Conservation (phyloP, 2,329 filamentous ascomycete species). For the Cladosporium sp. region DNA sequence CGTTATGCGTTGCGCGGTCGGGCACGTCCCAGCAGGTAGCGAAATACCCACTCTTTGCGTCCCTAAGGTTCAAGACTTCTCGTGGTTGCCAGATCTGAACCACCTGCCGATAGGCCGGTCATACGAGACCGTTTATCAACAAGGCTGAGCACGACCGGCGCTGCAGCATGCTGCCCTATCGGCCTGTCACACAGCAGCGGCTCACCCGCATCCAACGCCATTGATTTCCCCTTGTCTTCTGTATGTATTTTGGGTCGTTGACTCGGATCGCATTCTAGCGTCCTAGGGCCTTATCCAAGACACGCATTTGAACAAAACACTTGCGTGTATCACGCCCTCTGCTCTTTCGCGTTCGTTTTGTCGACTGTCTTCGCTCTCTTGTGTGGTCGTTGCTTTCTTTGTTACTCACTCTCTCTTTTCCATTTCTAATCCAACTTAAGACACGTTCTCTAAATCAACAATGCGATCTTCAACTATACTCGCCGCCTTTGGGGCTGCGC, state of each 20-base stretch:
- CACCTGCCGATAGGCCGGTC: not conserved
- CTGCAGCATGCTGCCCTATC: not conserved
- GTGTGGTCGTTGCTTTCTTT: conserved; percentile 7
- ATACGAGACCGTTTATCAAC: conserved; percentile 1
- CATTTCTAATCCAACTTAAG: conserved; percentile 3
- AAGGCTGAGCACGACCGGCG: not conserved
- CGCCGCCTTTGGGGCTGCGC: conserved; percentile 15
- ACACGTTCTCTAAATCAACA: conserved; percentile 8
- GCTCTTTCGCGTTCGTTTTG: not conserved
- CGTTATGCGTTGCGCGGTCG: not conserved
- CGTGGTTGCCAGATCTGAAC: not conserved
- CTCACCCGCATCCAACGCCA: conserved; percentile 4
- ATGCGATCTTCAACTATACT: conserved; percentile 13
- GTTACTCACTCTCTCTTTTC: not conserved
- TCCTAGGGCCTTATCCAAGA: not conserved
- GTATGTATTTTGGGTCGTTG: not conserved
- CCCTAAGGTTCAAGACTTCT: not conserved
- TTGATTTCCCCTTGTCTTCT: conserved; percentile 10
- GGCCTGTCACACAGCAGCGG: not conserved
- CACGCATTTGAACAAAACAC: not conserved
- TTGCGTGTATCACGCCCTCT: not conserved
- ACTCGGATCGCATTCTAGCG: conserved; percentile 3
- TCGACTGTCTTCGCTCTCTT: conserved; percentile 10
- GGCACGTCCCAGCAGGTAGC: not conserved
- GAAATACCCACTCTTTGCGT: not conserved